Conservation (phyloP, 495 filamentous ascomycete genomes). For the Daldinia loculata region DNA sequence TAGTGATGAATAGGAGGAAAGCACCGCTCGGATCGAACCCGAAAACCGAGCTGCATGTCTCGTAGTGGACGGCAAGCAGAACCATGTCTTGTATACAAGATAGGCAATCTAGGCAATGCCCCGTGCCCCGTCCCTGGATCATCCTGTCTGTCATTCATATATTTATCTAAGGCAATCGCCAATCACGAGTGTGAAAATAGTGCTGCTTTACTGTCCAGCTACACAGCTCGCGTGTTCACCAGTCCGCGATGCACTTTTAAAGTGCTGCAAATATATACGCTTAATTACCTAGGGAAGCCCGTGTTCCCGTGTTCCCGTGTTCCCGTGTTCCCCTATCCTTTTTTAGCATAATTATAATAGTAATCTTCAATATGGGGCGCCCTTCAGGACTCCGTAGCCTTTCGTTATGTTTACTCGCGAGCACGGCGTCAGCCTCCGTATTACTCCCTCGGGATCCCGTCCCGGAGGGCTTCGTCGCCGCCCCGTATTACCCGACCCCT, state of each 20-base stretch:
- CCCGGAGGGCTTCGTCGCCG: conserved; percentile 50
- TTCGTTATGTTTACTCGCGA: conserved; percentile 30
- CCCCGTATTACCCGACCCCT: conserved; percentile 63
- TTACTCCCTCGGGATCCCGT: conserved; percentile 49
- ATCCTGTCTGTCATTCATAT: conserved; percentile 11
- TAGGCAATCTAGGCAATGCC: not conserved
- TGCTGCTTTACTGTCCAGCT: conserved; percentile 20
- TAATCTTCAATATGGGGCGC: conserved; percentile 40
- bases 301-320: too few species aligned
- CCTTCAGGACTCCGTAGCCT: conserved; percentile 41
- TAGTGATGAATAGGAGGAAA: conserved; percentile 8
- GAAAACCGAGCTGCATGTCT: conserved; percentile 27
- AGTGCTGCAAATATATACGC: conserved; percentile 16
- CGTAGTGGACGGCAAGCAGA: conserved; percentile 12
- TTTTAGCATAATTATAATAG: conserved; percentile 30
- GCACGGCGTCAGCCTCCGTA: conserved; percentile 36
- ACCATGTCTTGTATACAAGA: conserved; percentile 4
- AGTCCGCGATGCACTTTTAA: conserved; percentile 17
- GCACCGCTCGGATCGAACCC: conserved; percentile 21
- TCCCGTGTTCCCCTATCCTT: not conserved
- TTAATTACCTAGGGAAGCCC: not conserved
- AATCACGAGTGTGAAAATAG: conserved; percentile 31
- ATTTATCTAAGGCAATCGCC: conserved; percentile 35
- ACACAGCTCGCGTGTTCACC: conserved; percentile 23
- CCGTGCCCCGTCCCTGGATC: conserved; percentile 24